Conservation (phyloP, 768 basidiomycete species). For the Suillus tomentosus region DNA sequence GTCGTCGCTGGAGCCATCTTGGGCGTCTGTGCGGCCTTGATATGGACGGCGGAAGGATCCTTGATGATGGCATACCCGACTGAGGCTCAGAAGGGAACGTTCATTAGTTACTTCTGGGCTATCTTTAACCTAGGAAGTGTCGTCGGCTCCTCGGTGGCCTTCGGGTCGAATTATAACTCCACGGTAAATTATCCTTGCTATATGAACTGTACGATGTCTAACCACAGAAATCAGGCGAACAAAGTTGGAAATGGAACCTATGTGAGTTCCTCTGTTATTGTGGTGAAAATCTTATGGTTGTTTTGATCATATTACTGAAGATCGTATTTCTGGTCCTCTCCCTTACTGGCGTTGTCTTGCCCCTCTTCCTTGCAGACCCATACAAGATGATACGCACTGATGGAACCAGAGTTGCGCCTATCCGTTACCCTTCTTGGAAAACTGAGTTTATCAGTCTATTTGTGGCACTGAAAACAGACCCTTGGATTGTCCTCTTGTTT, state of each 20-base stretch:
- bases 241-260: conserved; percentile 75
- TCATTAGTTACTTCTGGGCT: conserved; percentile 80
- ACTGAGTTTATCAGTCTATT: conserved; percentile 71
- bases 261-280: conserved; percentile 41
- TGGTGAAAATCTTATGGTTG: background rate
- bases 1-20: conserved; percentile 72
- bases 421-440: conserved; percentile 76
- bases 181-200: conserved; percentile 40
- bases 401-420: conserved; percentile 64
- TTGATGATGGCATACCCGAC: conserved; percentile 85
- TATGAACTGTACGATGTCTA: background rate
- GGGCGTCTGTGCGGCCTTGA: conserved; percentile 67
- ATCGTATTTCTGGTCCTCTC: conserved; percentile 78
- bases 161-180: conserved; percentile 70
- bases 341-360: conserved; percentile 64
- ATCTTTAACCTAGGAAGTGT: conserved; percentile 85
- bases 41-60: conserved; percentile 87
- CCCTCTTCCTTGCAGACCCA: conserved; percentile 72
- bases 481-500: conserved; percentile 72
- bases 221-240: conserved; percentile 24
- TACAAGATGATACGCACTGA: conserved; percentile 72
- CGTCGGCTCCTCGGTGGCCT: conserved; percentile 73
- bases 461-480: conserved; percentile 68
- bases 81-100: conserved; percentile 74
- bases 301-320: conserved; percentile 37